Conservation (phyloP, 257 asterid species). For the Lithospermum erythrorhizon region DNA sequence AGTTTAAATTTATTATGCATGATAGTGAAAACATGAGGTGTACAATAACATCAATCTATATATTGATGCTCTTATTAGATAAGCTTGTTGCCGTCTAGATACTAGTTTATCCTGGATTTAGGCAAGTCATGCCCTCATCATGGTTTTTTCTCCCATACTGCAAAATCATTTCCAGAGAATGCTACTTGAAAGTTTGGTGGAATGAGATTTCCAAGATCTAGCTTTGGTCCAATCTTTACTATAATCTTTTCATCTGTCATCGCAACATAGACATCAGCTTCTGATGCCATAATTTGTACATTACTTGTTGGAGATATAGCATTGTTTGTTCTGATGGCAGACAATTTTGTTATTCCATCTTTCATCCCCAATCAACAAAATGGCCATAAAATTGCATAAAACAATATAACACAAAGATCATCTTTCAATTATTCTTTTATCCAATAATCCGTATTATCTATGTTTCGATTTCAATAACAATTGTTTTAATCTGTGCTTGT, state of each 20-base stretch:
- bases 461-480: no score
- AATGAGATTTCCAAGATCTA: slow-evolving; percentile 46
- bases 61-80: no score
- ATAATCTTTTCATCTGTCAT: slow-evolving; percentile 49
- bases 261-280: slow-evolving; percentile 61
- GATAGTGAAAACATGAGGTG: no score
- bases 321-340: slow-evolving; percentile 38
- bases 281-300: slow-evolving; percentile 64
- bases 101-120: no score
- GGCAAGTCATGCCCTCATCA: no score
- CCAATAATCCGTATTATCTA: no score
- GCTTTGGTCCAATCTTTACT: slow-evolving; percentile 53
- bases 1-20: no score
- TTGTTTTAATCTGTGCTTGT: no score
- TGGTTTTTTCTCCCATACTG: slow-evolving; percentile 48
- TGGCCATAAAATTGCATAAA: slow-evolving; percentile 69
- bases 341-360: slow-evolving; percentile 42
- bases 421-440: no score
- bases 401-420: not conserved
- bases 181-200: slow-evolving; percentile 43
- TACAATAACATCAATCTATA: no score
- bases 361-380: slow-evolving; percentile 60
- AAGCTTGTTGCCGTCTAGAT: no score
- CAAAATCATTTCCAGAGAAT: slow-evolving; percentile 45
- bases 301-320: slow-evolving; percentile 44